These are phyloP conservation scores for Tricholoma hemisulphureum DNA, from an alignment of 768 basidiomycete genomes.

Conservation along the genomic window DNA sequence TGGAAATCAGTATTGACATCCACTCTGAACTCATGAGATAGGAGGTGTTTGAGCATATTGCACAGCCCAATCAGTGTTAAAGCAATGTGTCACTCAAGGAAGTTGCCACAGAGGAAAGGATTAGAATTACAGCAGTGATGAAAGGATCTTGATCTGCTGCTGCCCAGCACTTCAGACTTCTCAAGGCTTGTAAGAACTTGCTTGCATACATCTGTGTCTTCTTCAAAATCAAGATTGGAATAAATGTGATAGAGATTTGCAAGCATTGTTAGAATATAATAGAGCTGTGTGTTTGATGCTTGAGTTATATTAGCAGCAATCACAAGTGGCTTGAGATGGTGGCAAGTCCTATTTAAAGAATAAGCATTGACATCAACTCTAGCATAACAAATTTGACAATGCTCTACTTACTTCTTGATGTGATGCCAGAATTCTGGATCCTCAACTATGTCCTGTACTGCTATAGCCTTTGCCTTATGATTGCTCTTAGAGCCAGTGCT, in stretches of 20 bases:
- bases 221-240: no score
- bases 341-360: no score
- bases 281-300: no score
- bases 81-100: no score
- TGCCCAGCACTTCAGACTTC: conserved; percentile 17
- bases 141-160: conserved; percentile 22
- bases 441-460: conserved; percentile 18
- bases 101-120: background rate
- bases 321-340: no score
- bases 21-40: background rate
- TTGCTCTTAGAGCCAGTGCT: conserved; percentile 9
- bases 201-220: no score
- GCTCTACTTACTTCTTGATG: conserved; percentile 19
- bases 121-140: conserved; percentile 20
- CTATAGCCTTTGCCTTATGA: conserved; percentile 18
- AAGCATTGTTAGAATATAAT: no score
- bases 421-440: conserved; percentile 22
- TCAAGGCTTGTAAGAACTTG: conserved; percentile 9
- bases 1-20: conserved; percentile 1
- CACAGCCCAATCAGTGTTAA: background rate
- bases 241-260: no score
- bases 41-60: conserved; percentile 7
- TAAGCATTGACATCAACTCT: no score
- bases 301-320: conserved; percentile 32
- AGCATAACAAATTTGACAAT: no score